Base-by-base conservation (phyloP, 257 asterid species). In the Lycium ferocissimum region DNA sequence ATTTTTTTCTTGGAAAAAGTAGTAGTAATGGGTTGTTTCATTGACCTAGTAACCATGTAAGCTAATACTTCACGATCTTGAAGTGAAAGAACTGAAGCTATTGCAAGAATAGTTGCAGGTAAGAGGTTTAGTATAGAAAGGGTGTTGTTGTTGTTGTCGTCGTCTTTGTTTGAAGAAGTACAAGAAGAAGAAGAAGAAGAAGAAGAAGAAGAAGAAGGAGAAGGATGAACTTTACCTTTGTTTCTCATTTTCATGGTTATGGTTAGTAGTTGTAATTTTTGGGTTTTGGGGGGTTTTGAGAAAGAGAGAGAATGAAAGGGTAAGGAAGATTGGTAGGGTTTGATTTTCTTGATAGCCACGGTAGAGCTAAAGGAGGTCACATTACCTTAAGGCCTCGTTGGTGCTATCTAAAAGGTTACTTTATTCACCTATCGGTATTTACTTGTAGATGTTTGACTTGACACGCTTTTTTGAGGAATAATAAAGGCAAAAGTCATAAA, bases 141-240 rank as follows among this genome's bases (percentile, higher is more conserved):
- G 33, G 82, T 40, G 22, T 90, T 26, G 33, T 26, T 26, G 33
- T 26, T 26, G 33, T 26, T 26, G 33, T 26, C 1, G 33, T 26
- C 1, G 33, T 26, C 90, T 10, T 78, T 75, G 66, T 72, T 83
- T 3, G 94, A 76, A 26, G 33, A 26, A 26, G 33, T 26, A 26
- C 33, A 26, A 26, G 33, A 26, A 26, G 45, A 40, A 40, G 3
- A 4, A 40, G 5, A 40, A 40, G 3, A 2, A 40, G 45, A 2
- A 40, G 45, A 4, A 40, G 45, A 2, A 1, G 90, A 81, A 9
- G 94, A 80, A 0, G 97, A 58, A 18, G 89, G 92, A 20, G 91
- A 91, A 53, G 97, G 97, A 38, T 94, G 97, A 38, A 94, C 93
- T 90, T 91, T 94, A 86, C 95, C 97, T 88, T 92, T 92, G 93